Evolutionary conservation across 2,329 filamentous ascomycete genomes (phyloP).

Genomic region (Coniochaeta prunicola): DNA sequence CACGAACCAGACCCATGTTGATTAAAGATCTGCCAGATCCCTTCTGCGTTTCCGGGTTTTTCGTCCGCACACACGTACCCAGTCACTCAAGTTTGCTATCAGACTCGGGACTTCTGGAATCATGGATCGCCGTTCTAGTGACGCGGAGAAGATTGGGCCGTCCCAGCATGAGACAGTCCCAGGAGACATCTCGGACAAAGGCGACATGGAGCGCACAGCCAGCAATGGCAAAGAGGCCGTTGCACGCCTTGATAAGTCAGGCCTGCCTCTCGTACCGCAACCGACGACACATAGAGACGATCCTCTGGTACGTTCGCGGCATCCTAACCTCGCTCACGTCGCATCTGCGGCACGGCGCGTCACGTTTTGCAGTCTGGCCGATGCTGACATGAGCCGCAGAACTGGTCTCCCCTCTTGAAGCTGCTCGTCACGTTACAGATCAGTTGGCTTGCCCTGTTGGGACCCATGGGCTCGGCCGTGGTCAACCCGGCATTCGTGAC

Average conservation of each 20-base stretch:
- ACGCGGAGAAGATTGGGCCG: not conserved
- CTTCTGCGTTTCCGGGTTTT: not conserved
- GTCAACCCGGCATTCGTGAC: conserved; percentile 24
- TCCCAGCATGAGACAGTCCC: not conserved
- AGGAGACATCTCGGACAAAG: not conserved
- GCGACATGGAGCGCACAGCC: not conserved
- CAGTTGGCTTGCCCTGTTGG: conserved; percentile 21
- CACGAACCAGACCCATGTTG: not conserved
- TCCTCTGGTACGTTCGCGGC: conserved; percentile 9
- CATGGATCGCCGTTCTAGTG: not conserved
- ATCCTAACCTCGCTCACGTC: too few relatives aligned
- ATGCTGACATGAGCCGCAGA: conserved; percentile 6
- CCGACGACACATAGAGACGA: conserved; percentile 15
- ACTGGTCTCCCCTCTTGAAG: conserved; percentile 16
- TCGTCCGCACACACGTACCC: not conserved
- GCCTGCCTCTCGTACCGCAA: conserved; percentile 16
- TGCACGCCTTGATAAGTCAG: conserved; percentile 11
- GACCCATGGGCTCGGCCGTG: conserved; percentile 18
- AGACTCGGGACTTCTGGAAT: not conserved
- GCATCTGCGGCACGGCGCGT: too few relatives aligned
- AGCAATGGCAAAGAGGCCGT: not conserved
- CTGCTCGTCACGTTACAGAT: conserved; percentile 19
- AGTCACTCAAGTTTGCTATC: too few relatives aligned
- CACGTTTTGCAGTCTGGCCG: not conserved
- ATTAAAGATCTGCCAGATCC: not conserved